Percentiles rank a stretch among this genome's conserved stretches.
Conservation (phyloP, 2,329 filamentous ascomycete genomes). For the Fusarium begoniae region DNA sequence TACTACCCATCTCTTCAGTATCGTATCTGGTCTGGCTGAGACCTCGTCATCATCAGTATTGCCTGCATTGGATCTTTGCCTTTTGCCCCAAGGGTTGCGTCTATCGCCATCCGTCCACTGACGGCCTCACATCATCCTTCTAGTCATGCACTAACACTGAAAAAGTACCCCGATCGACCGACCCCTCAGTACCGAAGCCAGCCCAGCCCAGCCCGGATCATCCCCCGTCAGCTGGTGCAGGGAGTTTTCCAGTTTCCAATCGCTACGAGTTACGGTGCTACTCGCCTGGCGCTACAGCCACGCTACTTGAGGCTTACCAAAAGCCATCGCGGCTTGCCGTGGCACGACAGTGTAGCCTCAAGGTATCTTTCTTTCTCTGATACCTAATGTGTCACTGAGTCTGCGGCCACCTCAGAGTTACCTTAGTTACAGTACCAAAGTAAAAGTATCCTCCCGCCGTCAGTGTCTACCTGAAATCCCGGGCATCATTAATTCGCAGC, state of each 20-base stretch:
- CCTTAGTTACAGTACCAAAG: not conserved
- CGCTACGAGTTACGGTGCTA: constrained; percentile 11
- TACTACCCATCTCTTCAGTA: not conserved
- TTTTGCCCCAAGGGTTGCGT: constrained; percentile 31
- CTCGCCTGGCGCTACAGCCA: constrained; percentile 6
- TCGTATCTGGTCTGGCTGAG: not conserved
- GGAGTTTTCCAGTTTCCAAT: constrained; percentile 23
- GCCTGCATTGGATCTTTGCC: constrained; percentile 22
- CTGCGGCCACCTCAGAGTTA: not conserved
- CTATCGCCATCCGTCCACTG: constrained; percentile 30
- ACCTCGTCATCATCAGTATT: constrained; percentile 28
- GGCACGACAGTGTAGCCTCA: not conserved
- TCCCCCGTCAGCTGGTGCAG: constrained; percentile 39
- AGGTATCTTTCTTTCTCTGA: constrained; percentile 1
- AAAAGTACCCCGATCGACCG: constrained; percentile 36
- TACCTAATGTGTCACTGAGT: constrained; percentile 8
- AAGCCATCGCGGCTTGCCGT: not conserved
- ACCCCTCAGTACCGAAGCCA: constrained; percentile 38
- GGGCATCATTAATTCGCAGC: constrained; percentile 16
- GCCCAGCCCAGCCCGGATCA: constrained; percentile 28
- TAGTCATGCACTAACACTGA: constrained; percentile 27
- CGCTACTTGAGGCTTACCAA: constrained; percentile 5
- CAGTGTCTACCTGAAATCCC: constrained; percentile 13
- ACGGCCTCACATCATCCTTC: constrained; percentile 23
- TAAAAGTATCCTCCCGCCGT: not conserved